Evolutionary conservation across 768 basidiomycete species (phyloP).

Genomic region (Pholiota conissans): DNA sequence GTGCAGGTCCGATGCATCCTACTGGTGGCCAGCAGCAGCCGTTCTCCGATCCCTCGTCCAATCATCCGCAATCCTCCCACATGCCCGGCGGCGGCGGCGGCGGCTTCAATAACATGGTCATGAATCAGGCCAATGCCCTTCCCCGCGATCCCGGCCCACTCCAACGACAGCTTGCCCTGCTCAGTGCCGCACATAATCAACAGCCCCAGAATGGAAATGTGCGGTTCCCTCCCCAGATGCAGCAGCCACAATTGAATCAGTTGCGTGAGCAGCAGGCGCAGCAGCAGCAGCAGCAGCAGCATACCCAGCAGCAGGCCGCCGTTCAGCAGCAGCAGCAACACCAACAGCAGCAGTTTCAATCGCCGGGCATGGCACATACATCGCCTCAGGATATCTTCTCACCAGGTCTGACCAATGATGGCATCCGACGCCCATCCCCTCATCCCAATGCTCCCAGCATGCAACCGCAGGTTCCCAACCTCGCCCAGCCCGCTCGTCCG

Average conservation of each 20-base stretch:
- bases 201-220: slow-evolving; percentile 41
- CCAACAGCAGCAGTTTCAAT: slow-evolving; percentile 26
- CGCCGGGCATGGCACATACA: slow-evolving; percentile 37
- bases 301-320: slow-evolving; percentile 20
- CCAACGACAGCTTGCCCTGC: slow-evolving; percentile 45
- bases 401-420: slow-evolving; percentile 43
- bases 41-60: slow-evolving; percentile 20
- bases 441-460: slow-evolving; percentile 37
- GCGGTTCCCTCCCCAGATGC: slow-evolving; percentile 35
- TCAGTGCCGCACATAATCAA: slow-evolving; percentile 46
- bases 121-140: slow-evolving; percentile 15
- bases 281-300: slow-evolving; percentile 25
- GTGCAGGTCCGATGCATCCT: slow-evolving; percentile 25
- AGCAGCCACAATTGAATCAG: slow-evolving; percentile 27
- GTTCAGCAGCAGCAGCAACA: slow-evolving; percentile 30
- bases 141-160: slow-evolving; percentile 16
- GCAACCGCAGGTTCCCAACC: slow-evolving; percentile 12
- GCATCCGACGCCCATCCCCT: slow-evolving; percentile 50
- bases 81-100: too few species aligned
- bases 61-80: slow-evolving; percentile 18
- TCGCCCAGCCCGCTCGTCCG: slow-evolving; percentile 1
- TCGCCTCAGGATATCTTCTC: slow-evolving; percentile 48
- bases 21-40: slow-evolving; percentile 29
- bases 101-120: slow-evolving; percentile 22
- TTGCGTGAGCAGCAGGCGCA: slow-evolving; percentile 29